Base-by-base conservation (phyloP, 2,329 filamentous ascomycete genomes). In the Microdochium paspali region DNA sequence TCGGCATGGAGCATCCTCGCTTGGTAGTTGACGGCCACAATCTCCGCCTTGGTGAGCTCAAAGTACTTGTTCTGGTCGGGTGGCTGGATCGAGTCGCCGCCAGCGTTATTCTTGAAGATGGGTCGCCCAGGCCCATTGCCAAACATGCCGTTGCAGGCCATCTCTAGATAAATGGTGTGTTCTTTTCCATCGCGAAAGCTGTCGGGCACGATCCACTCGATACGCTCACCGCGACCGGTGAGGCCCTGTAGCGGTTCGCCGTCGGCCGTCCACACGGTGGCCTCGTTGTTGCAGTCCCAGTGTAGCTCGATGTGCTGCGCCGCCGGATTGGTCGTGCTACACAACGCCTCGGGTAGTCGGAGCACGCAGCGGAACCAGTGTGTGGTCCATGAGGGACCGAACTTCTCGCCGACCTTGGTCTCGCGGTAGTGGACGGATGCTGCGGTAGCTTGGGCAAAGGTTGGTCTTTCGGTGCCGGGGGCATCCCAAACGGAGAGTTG, bases 121-220 rank as follows among this genome's bases (percentile, higher is more conserved):
- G 35, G 35, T 18, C 35, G 10, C 6, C 35, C 35, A 4, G 35
- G 35, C n/a, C 35, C 35, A 64, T 95, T 95, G 57, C 93, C 93
- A 69, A 97, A 97, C 90, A 97, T 97, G 65, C 85, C 84, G 64
- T 98, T 98, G 69, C 93, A 97, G 20, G 93, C 93, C 87, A 97
- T 95, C 70, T 98, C 93, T 54, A 98, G 84, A 65, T 96, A 98
- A 58, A 98, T 87, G 20, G 77, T 80, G 63, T 97, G 90, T 58
- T 90, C 80, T 62, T 90, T 82, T 46, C 89, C 90, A 63, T 95
- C 87, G 51, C 86, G 79, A 68, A 87, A 95, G n/a, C 73, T 72
- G 46, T 87, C 73, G 9, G 93, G 91, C 42, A 98, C 74, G 50
- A 95, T 81, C 90, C 91, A 98, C 66, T 97, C 90, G 15, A 84